phyloP scores from a whole-genome alignment of 306 rosid genomes.

The Cucumis melo region DNA sequence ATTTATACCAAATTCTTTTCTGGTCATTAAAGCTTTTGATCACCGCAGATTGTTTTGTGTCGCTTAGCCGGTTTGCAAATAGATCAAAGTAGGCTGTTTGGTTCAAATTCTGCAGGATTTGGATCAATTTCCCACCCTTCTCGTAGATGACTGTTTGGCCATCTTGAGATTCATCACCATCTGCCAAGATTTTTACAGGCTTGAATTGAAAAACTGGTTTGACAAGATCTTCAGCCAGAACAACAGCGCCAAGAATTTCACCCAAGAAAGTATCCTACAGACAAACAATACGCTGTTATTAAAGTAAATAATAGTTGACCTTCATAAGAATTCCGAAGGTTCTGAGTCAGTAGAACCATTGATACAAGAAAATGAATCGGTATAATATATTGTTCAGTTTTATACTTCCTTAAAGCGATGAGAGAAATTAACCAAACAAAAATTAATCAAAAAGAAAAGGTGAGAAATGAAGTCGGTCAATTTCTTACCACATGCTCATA shows the following conservation, averaged over 20 bases:
- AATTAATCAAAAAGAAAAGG: neutral
- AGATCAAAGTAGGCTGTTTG: conserved; percentile 20
- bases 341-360: neutral
- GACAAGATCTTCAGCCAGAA: conserved; percentile 24
- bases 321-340: neutral
- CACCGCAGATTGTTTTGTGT: conserved; percentile 45
- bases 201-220: conserved; percentile 24
- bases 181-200: conserved; percentile 34
- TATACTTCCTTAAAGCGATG: neutral
- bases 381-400: neutral
- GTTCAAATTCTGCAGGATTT: conserved; percentile 38
- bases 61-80: conserved; percentile 41
- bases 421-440: neutral
- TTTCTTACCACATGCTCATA: conserved; percentile 70
- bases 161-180: conserved; percentile 43
- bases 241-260: conserved; percentile 58
- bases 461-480: neutral
- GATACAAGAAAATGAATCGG: neutral
- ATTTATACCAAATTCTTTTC: conserved; percentile 39
- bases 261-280: conserved; percentile 65
- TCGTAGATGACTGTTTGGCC: conserved; percentile 38
- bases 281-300: neutral
- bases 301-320: neutral
- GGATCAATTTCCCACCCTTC: conserved; percentile 39
- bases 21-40: conserved; percentile 61